These are phyloP conservation scores for Deinandra increscens DNA, from an alignment of 129 eudicot genomes.

Conservation along the genomic window DNA sequence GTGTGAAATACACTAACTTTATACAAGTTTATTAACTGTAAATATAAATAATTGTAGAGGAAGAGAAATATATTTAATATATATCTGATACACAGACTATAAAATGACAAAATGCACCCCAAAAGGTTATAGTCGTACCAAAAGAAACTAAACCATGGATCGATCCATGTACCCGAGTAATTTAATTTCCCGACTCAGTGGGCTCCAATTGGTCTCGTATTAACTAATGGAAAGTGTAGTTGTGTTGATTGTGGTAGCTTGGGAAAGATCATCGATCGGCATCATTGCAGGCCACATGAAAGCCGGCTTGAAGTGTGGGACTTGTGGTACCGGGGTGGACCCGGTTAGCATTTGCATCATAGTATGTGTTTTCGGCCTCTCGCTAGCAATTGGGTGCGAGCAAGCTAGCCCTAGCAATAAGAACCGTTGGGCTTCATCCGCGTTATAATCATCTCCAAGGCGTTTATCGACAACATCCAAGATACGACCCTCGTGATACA, in stretches of 20 bases:
- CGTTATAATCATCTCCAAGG: constrained; percentile 44
- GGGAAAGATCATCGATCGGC: constrained; percentile 44
- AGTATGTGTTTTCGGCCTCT: constrained; percentile 71
- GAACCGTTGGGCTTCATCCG: constrained; percentile 63
- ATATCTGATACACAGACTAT: no score
- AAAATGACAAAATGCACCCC: constrained; percentile 32
- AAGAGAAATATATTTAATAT: no score
- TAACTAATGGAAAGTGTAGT: constrained; percentile 44
- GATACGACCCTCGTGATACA: constrained; percentile 60
- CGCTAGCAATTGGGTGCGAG: constrained; percentile 66
- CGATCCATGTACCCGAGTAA: constrained; percentile 39
- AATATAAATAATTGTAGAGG: no score
- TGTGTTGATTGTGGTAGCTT: constrained; percentile 38
- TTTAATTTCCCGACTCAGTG: constrained; percentile 47
- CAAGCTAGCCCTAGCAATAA: constrained; percentile 81
- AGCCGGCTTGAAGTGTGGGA: constrained; percentile 77
- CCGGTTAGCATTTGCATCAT: constrained; percentile 71
- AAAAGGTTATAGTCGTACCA: constrained; percentile 24
- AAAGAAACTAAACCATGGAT: constrained; percentile 56
- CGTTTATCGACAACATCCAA: constrained; percentile 62
- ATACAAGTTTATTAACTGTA: no score
- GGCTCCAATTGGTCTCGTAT: constrained; percentile 56
- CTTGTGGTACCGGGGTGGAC: constrained; percentile 48
- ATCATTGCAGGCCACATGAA: constrained; percentile 77
- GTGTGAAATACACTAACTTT: no score